Evolutionary conservation across 108 stramenopile genomes (phyloP).

Genomic region (Seminavis robusta): DNA sequence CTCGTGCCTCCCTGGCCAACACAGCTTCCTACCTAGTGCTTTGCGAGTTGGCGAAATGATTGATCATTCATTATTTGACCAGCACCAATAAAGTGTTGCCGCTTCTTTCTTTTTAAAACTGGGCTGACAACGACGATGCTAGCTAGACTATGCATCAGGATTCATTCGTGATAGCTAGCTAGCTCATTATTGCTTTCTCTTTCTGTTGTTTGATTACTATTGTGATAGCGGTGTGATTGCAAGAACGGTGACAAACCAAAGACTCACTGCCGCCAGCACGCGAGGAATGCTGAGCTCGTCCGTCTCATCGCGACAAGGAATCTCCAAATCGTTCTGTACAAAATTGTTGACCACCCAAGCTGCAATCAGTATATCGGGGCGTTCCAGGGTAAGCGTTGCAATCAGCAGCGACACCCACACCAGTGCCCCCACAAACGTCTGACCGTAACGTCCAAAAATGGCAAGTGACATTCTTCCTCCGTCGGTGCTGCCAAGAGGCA

Average conservation of each 20-base stretch:
- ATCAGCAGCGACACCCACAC: conserved; percentile 45
- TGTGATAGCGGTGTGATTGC: conserved; percentile 31
- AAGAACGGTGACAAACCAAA: conserved; percentile 51
- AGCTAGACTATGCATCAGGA: too few species aligned
- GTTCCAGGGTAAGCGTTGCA: conserved; percentile 34
- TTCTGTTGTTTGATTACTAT: too few species aligned
- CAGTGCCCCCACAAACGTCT: conserved; percentile 41
- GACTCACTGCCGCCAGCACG: conserved; percentile 35
- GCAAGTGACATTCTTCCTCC: conserved; percentile 68
- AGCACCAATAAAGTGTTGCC: too few species aligned
- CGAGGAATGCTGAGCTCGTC: conserved; percentile 30
- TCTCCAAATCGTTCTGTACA: conserved; percentile 50
- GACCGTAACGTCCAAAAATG: conserved; percentile 61
- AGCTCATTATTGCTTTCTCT: too few species aligned
- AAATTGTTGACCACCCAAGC: conserved; percentile 29
- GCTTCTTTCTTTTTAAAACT: too few species aligned
- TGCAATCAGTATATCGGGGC: conserved; percentile 15
- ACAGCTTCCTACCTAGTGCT: too few species aligned
- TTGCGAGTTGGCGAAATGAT: too few species aligned
- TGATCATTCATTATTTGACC: too few species aligned
- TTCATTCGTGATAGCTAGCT: too few species aligned
- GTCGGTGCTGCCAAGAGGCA: conserved; percentile 79
- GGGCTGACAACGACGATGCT: too few species aligned
- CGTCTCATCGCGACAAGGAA: conserved; percentile 53
- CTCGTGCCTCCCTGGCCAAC: too few species aligned